A percentile compares a stretch with the other conserved stretches of the same genome.
Conservation (phyloP, 2,329 filamentous ascomycete species). For the Simplicillium sp. region DNA sequence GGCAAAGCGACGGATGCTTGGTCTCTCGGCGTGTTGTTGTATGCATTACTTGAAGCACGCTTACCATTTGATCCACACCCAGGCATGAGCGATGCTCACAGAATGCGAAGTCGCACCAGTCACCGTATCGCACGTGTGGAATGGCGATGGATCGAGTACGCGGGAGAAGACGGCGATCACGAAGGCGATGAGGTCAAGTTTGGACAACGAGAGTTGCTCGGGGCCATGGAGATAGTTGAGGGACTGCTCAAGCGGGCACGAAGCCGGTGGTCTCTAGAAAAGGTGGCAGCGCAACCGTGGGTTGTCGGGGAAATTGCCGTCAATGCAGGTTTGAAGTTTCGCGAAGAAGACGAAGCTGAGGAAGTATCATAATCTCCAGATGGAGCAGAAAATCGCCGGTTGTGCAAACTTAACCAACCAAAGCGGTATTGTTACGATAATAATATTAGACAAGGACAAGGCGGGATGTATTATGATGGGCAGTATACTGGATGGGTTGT, state of each 20-base stretch:
- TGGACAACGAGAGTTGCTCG: conserved; percentile 55
- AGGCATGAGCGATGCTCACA: conserved; percentile 64
- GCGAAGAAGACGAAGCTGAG: conserved; percentile 48
- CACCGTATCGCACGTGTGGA: conserved; percentile 94
- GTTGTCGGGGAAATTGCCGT: conserved; percentile 65
- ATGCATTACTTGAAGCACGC: conserved; percentile 86
- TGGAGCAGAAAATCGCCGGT: no score
- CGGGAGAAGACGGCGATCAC: conserved; percentile 78
- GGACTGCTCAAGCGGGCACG: conserved; percentile 74
- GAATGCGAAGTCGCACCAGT: conserved; percentile 71
- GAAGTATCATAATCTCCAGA: conserved; percentile 26
- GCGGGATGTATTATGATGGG: no score
- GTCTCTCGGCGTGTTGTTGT: conserved; percentile 88
- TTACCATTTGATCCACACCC: conserved; percentile 88
- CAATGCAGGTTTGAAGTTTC: conserved; percentile 49
- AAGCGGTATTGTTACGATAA: no score
- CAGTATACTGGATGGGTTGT: no score
- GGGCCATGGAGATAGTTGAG: conserved; percentile 75
- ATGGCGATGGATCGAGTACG: conserved; percentile 89
- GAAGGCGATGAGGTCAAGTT: conserved; percentile 55
- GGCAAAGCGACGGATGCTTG: conserved; percentile 87
- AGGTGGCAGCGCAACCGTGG: conserved; percentile 67
- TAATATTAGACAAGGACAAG: no score
- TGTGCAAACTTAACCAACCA: no score
- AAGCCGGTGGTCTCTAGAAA: conserved; percentile 65